Evolutionary conservation across 176 grass and related monocot genomes (phyloP).

Genomic region (Musa beccarii): DNA sequence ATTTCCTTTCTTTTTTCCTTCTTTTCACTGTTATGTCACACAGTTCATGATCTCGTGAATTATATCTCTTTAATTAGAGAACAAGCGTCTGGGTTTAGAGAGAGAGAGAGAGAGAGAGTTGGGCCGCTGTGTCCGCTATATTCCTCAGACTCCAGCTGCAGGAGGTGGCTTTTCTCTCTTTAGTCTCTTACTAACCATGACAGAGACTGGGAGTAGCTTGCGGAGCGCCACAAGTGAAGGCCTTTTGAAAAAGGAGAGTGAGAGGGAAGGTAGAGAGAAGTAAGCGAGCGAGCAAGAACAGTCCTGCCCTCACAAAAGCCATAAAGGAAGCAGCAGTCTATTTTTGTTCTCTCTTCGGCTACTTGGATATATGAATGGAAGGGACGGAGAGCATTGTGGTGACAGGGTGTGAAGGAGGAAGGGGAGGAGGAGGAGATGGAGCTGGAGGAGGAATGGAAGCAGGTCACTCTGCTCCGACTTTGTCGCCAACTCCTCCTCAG

Average conservation of each 20-base stretch:
- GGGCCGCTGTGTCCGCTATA: background rate
- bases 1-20: background rate
- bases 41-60: background rate
- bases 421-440: constrained; percentile 1
- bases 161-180: background rate
- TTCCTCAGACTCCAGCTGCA: background rate
- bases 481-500: constrained; percentile 41
- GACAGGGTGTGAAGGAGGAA: constrained; percentile 23
- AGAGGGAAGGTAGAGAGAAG: background rate
- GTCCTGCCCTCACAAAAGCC: background rate
- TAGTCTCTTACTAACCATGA: background rate
- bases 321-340: background rate
- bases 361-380: constrained; percentile 18
- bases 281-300: background rate
- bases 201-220: too few relatives aligned
- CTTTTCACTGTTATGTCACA: background rate
- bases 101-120: too few relatives aligned
- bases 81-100: background rate
- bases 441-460: background rate
- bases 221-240: too few relatives aligned
- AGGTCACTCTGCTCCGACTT: constrained; percentile 32
- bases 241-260: background rate
- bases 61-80: background rate
- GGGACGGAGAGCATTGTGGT: constrained; percentile 37
- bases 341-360: background rate